These are phyloP conservation scores for Pestalotiopsis sp. DNA, from an alignment of 2,329 filamentous ascomycete genomes.

Conservation along the genomic window DNA sequence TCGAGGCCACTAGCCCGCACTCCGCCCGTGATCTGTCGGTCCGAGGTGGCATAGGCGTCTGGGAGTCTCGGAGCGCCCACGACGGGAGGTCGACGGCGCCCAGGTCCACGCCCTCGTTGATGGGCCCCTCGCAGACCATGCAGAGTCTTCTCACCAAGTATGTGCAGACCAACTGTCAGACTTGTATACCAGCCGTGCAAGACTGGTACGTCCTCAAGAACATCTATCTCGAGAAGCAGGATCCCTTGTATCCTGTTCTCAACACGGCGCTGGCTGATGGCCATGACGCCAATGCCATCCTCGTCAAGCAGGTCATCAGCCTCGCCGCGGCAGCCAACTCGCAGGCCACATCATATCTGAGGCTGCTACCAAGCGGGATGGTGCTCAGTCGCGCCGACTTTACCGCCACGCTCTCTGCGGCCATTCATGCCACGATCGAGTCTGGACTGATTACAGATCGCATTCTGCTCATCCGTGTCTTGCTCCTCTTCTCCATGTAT, in stretches of 20 bases:
- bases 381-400: slow-evolving; percentile 50
- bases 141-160: slow-evolving; percentile 39
- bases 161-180: slow-evolving; percentile 47
- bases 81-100: not conserved
- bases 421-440: slow-evolving; percentile 52
- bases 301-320: slow-evolving; percentile 57
- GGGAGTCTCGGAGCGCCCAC: slow-evolving; percentile 42
- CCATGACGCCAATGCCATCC: slow-evolving; percentile 37
- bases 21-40: slow-evolving; percentile 41
- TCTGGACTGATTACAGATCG: slow-evolving; percentile 56
- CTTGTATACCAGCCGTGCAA: slow-evolving; percentile 47
- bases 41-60: slow-evolving; percentile 58
- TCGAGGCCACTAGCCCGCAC: slow-evolving; percentile 51
- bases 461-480: slow-evolving; percentile 56
- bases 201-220: slow-evolving; percentile 49
- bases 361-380: slow-evolving; percentile 39
- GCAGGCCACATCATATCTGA: slow-evolving; percentile 45
- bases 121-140: slow-evolving; percentile 26
- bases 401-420: slow-evolving; percentile 48
- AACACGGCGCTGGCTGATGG: slow-evolving; percentile 30
- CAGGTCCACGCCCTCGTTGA: not conserved
- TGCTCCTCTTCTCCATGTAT: slow-evolving; percentile 60
- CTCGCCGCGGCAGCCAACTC: slow-evolving; percentile 56
- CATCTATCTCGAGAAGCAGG: slow-evolving; percentile 54
- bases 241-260: slow-evolving; percentile 58